phyloP scores from a whole-genome alignment of 441 rosid genomes.

The Isatis lusitanica region DNA sequence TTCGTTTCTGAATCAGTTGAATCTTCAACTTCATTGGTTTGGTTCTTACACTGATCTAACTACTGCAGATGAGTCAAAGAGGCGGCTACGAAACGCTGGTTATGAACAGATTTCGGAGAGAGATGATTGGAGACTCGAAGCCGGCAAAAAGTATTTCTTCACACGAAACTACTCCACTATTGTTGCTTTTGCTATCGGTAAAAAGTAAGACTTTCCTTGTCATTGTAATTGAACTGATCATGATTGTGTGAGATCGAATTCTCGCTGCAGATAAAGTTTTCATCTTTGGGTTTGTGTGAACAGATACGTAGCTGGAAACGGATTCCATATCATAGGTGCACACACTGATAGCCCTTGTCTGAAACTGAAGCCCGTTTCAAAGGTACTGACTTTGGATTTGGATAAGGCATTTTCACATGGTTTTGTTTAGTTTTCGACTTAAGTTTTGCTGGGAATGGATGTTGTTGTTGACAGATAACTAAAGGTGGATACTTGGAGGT shows the following conservation, averaged over 20 bases:
- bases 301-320: slow-evolving; percentile 91
- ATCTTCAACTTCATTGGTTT: not conserved
- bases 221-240: not conserved
- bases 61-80: slow-evolving; percentile 77
- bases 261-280: not conserved
- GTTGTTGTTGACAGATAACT: slow-evolving; percentile 52
- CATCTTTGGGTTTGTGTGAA: not conserved
- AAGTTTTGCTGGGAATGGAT: slow-evolving; percentile 16
- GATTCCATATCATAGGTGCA: slow-evolving; percentile 85
- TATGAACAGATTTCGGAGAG: slow-evolving; percentile 76
- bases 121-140: slow-evolving; percentile 80
- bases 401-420: too few species aligned
- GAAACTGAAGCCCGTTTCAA: slow-evolving; percentile 88
- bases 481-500: slow-evolving; percentile 85
- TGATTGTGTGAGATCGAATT: not conserved
- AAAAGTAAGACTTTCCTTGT: slow-evolving; percentile 49
- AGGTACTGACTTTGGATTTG: slow-evolving; percentile 42
- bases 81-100: slow-evolving; percentile 57
- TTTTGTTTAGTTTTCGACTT: not conserved
- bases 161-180: slow-evolving; percentile 89
- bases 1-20: not conserved
- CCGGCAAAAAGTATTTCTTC: slow-evolving; percentile 83
- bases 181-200: slow-evolving; percentile 92
- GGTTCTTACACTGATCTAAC: not conserved
- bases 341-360: slow-evolving; percentile 98